Base-by-base conservation (phyloP, 2,329 filamentous ascomycete species). In the Hymenotorrendiella dingleyae region DNA sequence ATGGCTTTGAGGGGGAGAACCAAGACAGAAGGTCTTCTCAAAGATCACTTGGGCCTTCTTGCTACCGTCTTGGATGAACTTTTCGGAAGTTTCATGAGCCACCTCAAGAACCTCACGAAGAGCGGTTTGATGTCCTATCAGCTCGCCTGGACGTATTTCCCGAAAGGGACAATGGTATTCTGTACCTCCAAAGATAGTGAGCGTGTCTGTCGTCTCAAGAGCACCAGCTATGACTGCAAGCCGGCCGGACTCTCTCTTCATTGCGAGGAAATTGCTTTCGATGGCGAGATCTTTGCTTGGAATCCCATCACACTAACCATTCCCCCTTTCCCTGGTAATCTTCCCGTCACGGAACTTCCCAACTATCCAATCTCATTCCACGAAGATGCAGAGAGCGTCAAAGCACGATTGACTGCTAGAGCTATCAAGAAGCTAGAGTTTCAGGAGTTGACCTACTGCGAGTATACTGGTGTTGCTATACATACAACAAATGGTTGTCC, bases 131-230 rank as follows among this genome's bases (percentile, higher is more conserved):
- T 69, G 27, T 63, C 64, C 27, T 72, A 64, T 52, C 58, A 61
- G 23, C 58, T 64, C 0, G 65, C 64, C 17, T 73, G 71, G 70
- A 64, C 68, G 0, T 64, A 66, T 28, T 72, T 71, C 51, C 66
- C 68, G 7, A 59, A 58, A 9, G 58, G 58, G 16, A 62, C 62
- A 1, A 60, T 63, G 22, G 53, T 69, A 30, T 68, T 70, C 49
- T 65, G 59, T 45, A 63, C 57, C 43, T 62, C 58, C 10, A 47
- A 61, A 32, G 67, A 69, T 50, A 62, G 64, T 21, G 67, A 71
- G 48, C 58, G 67, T 26, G 58, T 73, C 10, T 63, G 56, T 54
- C 37, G 45, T 10, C 45, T 53, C 1, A 21, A 46, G n/a, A 17
- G 22, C 6, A 51, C 50, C 2, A n/a, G 16, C 4, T 53, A 53